Percentiles rank a stretch among this genome's conserved stretches.
Conservation (phyloP, 495 filamentous ascomycete species). For the Penicillium nucicola region DNA sequence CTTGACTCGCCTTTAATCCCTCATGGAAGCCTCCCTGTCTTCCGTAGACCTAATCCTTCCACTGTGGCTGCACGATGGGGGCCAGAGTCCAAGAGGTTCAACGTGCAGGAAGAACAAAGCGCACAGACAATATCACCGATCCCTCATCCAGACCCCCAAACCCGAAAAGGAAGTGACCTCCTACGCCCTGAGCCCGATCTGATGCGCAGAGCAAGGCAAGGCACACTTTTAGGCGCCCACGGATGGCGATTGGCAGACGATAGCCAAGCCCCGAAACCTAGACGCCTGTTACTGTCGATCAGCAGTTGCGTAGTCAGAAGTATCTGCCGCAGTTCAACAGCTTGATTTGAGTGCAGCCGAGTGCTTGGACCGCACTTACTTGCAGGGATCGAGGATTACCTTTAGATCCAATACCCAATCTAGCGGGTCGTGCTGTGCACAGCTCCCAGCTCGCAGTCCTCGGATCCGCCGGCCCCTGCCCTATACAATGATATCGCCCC, state of each 20-base stretch:
- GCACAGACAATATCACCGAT: slow-evolving; percentile 15
- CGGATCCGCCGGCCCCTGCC: slow-evolving; percentile 16
- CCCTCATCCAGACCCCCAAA: not conserved
- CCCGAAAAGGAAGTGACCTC: not conserved
- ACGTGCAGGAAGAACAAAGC: slow-evolving; percentile 1
- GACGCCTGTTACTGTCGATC: slow-evolving; percentile 21
- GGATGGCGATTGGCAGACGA: slow-evolving; percentile 16
- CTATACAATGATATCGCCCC: slow-evolving; percentile 10
- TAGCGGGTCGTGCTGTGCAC: slow-evolving; percentile 16
- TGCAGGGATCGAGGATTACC: slow-evolving; percentile 10
- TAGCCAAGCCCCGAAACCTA: slow-evolving; percentile 9
- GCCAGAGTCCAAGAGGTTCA: slow-evolving; percentile 18
- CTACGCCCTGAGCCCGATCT: not conserved
- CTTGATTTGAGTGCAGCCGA: not conserved
- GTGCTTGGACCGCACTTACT: slow-evolving; percentile 5
- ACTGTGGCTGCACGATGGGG: slow-evolving; percentile 16
- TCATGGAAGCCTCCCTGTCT: not conserved
- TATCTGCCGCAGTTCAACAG: slow-evolving; percentile 1
- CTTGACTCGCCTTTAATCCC: not conserved
- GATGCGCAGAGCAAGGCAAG: slow-evolving; percentile 8
- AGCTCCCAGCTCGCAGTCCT: slow-evolving; percentile 2
- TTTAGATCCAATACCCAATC: slow-evolving; percentile 20
- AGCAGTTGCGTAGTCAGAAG: slow-evolving; percentile 6
- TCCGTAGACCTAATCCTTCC: not conserved
- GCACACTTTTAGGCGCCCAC: slow-evolving; percentile 20